These are phyloP conservation scores for Globisporangium barbulae DNA, from an alignment of 352 stramenopile genomes.

Conservation along the genomic window DNA sequence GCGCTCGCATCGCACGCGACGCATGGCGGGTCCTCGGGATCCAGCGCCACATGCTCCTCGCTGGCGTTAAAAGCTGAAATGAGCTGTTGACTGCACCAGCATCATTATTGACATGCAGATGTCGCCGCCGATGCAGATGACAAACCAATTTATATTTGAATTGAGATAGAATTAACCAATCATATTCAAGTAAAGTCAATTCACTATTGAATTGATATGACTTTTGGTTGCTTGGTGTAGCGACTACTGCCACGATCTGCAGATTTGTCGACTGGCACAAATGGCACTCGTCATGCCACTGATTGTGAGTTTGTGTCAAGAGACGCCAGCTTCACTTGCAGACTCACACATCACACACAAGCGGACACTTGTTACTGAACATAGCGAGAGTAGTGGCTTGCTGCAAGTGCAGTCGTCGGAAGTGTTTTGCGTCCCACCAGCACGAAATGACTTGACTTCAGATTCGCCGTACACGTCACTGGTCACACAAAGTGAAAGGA, in stretches of 20 bases:
- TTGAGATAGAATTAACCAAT: slow-evolving; percentile 1
- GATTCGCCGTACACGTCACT: background rate
- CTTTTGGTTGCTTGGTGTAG: slow-evolving; percentile 3
- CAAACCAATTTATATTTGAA: slow-evolving; percentile 12
- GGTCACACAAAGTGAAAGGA: background rate
- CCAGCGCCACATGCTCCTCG: slow-evolving; percentile 11
- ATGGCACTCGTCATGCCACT: background rate
- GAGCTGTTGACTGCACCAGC: slow-evolving; percentile 1
- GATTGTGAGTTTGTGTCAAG: background rate
- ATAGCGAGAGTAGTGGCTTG: background rate
- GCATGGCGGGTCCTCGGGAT: slow-evolving; percentile 1
- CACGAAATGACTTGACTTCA: background rate
- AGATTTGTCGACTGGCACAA: background rate
- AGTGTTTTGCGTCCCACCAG: background rate
- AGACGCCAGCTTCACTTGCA: background rate
- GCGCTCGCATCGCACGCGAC: slow-evolving; percentile 4
- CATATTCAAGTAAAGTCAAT: background rate
- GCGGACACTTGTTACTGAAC: background rate
- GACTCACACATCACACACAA: background rate
- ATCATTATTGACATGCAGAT: slow-evolving; percentile 10
- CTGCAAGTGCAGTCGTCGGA: background rate
- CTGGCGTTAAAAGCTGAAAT: slow-evolving; percentile 6
- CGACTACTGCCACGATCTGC: slow-evolving; percentile 2
- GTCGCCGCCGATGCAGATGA: background rate
- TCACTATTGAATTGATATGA: slow-evolving; percentile 5